These are phyloP conservation scores for Populus tomentosa DNA, from an alignment of 441 rosid species.

Conservation along the genomic window DNA sequence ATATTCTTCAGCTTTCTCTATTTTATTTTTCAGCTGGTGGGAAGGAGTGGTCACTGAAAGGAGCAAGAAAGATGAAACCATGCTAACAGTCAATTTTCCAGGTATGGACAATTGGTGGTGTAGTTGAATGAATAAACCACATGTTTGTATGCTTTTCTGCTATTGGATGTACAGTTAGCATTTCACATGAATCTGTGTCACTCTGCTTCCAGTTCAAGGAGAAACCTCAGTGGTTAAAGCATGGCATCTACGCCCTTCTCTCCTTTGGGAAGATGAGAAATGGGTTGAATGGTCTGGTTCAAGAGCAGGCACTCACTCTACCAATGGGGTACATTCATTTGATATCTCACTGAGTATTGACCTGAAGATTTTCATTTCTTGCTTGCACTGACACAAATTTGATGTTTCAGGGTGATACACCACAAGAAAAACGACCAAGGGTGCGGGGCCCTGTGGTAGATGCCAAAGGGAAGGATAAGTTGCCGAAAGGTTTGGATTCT, in stretches of 20 bases:
- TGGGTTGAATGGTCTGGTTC: constrained; percentile 81
- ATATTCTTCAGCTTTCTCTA: constrained; percentile 31
- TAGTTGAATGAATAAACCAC: not conserved
- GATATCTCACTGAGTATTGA: constrained; percentile 1
- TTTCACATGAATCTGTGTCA: not conserved
- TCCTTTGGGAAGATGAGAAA: constrained; percentile 75
- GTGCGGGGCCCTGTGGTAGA: constrained; percentile 39
- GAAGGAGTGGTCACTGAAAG: constrained; percentile 83
- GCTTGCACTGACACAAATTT: constrained; percentile 20
- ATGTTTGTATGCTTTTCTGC: not conserved
- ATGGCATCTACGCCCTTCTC: constrained; percentile 89
- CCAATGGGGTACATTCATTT: constrained; percentile 46
- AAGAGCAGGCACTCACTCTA: constrained; percentile 28
- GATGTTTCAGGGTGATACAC: constrained; percentile 76
- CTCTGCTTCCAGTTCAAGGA: constrained; percentile 58
- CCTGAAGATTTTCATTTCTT: constrained; percentile 6
- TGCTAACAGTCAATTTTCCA: constrained; percentile 68
- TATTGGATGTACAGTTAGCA: constrained; percentile 3
- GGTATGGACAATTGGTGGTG: constrained; percentile 36
- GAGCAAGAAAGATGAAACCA: constrained; percentile 72
- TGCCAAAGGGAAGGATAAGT: constrained; percentile 51
- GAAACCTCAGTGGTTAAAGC: constrained; percentile 54
- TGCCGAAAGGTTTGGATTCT: constrained; percentile 28
- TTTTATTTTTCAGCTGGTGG: constrained; percentile 33
- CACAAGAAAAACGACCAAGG: constrained; percentile 73